Conservation (phyloP, 331 rosid species). For the Acacia concinna region DNA sequence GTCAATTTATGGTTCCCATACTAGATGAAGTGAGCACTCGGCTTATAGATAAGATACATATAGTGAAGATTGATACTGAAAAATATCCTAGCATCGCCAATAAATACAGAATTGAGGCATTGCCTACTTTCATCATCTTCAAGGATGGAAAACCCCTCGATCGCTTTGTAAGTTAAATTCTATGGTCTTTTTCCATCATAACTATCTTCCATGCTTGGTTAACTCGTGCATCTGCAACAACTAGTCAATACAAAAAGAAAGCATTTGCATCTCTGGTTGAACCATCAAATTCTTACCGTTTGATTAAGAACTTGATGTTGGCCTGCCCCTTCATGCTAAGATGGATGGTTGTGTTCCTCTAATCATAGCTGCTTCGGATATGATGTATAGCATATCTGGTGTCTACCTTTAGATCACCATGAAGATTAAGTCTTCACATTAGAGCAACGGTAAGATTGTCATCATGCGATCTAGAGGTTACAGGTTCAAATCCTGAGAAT, state of each 20-base stretch:
- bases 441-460: too few relatives aligned
- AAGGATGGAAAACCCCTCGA: conserved; percentile 83
- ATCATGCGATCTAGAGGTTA: too few relatives aligned
- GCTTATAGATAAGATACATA: conserved; percentile 65
- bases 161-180: conserved; percentile 73
- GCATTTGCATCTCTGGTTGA: conserved; percentile 1
- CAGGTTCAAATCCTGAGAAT: too few relatives aligned
- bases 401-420: background rate
- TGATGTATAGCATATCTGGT: conserved; percentile 4
- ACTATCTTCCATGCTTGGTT: conserved; percentile 4
- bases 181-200: conserved; percentile 8
- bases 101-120: conserved; percentile 72
- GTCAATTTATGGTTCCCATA: conserved; percentile 91
- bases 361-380: conserved; percentile 25
- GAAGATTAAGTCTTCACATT: background rate
- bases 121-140: conserved; percentile 90
- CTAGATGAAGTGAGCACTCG: conserved; percentile 71
- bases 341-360: background rate
- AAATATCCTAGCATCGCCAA: conserved; percentile 81
- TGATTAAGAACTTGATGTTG: conserved; percentile 9
- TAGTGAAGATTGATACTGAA: conserved; percentile 94
- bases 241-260: background rate
- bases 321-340: background rate
- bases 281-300: conserved; percentile 12
- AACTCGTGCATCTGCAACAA: background rate